Evolutionary conservation across 73 alveolate species (phyloP), one percentile per base, ranked within the genome.

Genomic region (Diophrys appendiculata): DNA sequence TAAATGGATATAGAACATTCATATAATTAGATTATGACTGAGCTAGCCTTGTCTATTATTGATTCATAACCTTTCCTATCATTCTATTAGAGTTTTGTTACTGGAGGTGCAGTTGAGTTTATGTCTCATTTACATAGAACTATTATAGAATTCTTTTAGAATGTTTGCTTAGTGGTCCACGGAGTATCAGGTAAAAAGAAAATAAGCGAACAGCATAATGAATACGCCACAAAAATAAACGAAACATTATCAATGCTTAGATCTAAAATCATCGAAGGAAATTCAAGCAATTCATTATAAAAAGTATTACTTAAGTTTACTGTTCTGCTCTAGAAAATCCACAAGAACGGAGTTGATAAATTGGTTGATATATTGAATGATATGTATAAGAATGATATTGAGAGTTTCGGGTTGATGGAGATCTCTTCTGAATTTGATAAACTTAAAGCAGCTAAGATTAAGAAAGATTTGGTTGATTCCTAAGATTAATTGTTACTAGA

Each of bases 371-470:
- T 43, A 11, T 18, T 43, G 5, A 43, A 43, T 43, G 60, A 43
- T 43, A 43, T 43, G 60, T 43, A 43, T 43, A 43, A 43, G 60
- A 18, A 18, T 11, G 60, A 43, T 43, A 43, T 43, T 43, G 60
- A 43, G 60, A 43, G 18, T 11, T 43, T 11, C 18, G 60, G 60
- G 18, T 18, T 43, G 18, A 43, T 43, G 60, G 60, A 43, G 18
- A 11, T 43, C 5, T 43, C 60, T 43, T 11, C n/a, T 43, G 81
- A 73, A 52, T 73, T 35, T n/a, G 81, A 73, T 26, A 73, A 26
- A 52, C 26, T 43, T 52, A 73, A 73, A 43, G 34, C 55, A 8
- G n/a, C 54, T 2, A 29, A 26, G 8, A 68, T 68, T 5, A 8
- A 68, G 13, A 25, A 68, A 24, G n/a, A 8, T 54, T 25, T 29